A percentile compares a stretch with the other conserved stretches of the same genome.
phyloP scores from a whole-genome alignment of 257 asterid genomes.

The Lavandula angustifolia region DNA sequence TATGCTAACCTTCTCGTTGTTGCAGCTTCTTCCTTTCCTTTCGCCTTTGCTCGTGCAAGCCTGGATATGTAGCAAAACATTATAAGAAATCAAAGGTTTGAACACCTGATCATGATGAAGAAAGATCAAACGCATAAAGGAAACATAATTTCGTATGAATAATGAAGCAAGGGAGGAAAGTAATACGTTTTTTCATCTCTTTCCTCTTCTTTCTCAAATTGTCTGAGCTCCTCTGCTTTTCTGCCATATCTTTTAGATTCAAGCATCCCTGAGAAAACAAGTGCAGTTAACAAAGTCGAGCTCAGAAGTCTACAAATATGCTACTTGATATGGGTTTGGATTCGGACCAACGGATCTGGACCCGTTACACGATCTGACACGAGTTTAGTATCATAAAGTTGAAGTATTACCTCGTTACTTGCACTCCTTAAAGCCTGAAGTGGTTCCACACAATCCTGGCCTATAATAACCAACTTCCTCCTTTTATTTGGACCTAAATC shows the following conservation, averaged over 20 bases:
- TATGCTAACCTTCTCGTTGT: constrained; percentile 31
- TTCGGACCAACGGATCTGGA: too few relatives aligned
- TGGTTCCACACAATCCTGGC: constrained; percentile 92
- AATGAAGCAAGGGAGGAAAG: constrained; percentile 8
- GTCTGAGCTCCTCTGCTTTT: constrained; percentile 43
- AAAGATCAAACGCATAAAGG: not conserved
- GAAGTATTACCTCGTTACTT: constrained; percentile 43
- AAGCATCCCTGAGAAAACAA: constrained; percentile 41
- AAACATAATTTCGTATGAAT: not conserved
- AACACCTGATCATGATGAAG: not conserved
- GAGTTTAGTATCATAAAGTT: not conserved
- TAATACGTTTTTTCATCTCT: constrained; percentile 56
- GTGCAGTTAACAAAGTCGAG: too few relatives aligned
- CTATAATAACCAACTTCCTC: constrained; percentile 73
- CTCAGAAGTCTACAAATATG: not conserved
- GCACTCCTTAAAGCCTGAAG: constrained; percentile 84
- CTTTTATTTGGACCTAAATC: constrained; percentile 48
- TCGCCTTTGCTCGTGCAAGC: constrained; percentile 56
- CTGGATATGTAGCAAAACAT: constrained; percentile 31
- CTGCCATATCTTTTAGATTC: constrained; percentile 52
- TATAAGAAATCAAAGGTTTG: constrained; percentile 7
- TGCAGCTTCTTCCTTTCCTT: constrained; percentile 43
- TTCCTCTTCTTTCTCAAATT: constrained; percentile 50
- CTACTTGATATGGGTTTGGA: too few relatives aligned
- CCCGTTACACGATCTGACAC: too few relatives aligned